phyloP scores from a whole-genome alignment of 768 basidiomycete species.

The Pulveroboletus ravenelii region DNA sequence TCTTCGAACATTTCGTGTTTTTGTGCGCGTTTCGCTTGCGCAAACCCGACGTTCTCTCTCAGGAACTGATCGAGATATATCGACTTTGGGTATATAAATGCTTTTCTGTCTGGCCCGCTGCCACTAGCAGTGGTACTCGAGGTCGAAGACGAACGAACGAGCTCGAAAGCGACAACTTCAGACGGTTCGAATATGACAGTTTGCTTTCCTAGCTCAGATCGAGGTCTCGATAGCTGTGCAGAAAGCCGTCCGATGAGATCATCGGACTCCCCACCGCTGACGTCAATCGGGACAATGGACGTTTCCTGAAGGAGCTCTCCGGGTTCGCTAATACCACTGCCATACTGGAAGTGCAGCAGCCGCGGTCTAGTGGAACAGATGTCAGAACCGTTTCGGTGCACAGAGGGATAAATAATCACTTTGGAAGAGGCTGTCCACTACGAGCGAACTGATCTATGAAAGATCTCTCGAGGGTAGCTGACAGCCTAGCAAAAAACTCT shows the following conservation, averaged over 20 bases:
- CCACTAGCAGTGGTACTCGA: constrained; percentile 10
- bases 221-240: constrained; percentile 30
- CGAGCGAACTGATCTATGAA: constrained; percentile 36
- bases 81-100: constrained; percentile 57
- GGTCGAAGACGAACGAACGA: constrained; percentile 29
- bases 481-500: constrained; percentile 50
- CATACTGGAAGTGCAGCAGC: constrained; percentile 56
- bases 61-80: constrained; percentile 75
- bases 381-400: constrained; percentile 2
- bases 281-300: constrained; percentile 49
- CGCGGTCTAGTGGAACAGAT: constrained; percentile 24
- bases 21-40: constrained; percentile 32
- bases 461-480: constrained; percentile 41
- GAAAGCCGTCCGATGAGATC: constrained; percentile 53
- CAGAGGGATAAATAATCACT: constrained; percentile 18
- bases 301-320: constrained; percentile 33
- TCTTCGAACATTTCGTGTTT: constrained; percentile 42
- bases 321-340: constrained; percentile 36
- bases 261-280: constrained; percentile 41
- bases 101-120: constrained; percentile 24
- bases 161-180: constrained; percentile 58
- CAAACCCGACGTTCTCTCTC: constrained; percentile 47
- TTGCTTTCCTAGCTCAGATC: constrained; percentile 33
- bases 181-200: constrained; percentile 61
- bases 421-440: constrained; percentile 28